Base-by-base conservation (phyloP, 2,329 filamentous ascomycete genomes). In the Colletotrichum lupini region DNA sequence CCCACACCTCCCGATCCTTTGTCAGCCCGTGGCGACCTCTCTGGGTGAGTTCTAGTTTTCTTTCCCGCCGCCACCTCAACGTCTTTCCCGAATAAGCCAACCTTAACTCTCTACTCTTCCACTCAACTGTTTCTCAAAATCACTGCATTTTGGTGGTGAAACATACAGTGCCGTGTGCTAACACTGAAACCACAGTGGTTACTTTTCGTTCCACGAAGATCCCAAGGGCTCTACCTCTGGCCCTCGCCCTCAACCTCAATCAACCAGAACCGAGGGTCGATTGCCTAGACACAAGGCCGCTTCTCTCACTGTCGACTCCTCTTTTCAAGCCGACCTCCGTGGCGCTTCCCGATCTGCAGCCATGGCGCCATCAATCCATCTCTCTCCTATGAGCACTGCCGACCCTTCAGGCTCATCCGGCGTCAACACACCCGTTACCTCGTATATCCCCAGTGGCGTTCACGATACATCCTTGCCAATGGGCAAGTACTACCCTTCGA, bases 401-500 rank as follows among this genome's bases (percentile, higher is more conserved):
- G 61, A 78, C 60, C 75, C 79, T 22, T 53, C 61, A 3, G 61
- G 46, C 2, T 5, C 64, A 75, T 78, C 70, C 74, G 80, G 59
- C 78, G 81, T 8, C 76, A 83, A 82, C 75, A 85, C 85, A 7
- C 86, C 87, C 7, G 83, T 89, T 46, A 81, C 87, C 9, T 88
- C 87, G 1, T 89, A 89, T 73, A 82, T 87, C 37, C 87, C 88
- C 7, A 85, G 84, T 30, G 87, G 87, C 2, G 82, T 86, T 49
- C 84, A 87, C 62, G 85, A 85, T 49, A 84, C 80, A 46, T 80
- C 84, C 4, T 80, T 90, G 37, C 88, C 89, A 0, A 83, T 90
- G 81, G 90, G 90, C 28, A 92, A 91, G 80, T 92, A 92, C 76
- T 91, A 92, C 72, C 90, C 90, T 0, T 87, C 88, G 30, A 91